Evolutionary conservation across 371 early-diverging fungal genomes (phyloP), one percentile per base, ranked within the genome.

Genomic region (Nematocida sp.): DNA sequence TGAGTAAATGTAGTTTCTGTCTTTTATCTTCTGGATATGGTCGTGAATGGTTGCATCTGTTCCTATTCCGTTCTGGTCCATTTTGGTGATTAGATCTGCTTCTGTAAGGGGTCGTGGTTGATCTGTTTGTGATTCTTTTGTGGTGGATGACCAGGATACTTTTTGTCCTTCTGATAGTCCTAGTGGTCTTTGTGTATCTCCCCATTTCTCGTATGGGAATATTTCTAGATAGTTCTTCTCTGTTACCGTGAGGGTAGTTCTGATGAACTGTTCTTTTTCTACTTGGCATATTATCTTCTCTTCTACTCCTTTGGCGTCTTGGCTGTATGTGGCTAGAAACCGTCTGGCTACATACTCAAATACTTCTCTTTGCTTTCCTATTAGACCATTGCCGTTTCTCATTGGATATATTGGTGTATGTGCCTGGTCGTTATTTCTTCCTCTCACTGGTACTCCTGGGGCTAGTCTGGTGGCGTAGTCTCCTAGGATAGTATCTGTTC

Each of bases 341-440:
- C 96, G 84, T 3, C 96, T 85, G 0, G 88, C 85, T 38, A 97
- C 86, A 76, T 91, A 92, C 45, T 99, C 95, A 81, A 89, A 97
- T 0, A 99, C 86, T 7, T 84, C 81, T 53, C 83, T 82, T 4
- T 90, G 88, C 1, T 88, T 89, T 0, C 78, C 78, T 0, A 35
- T 46, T 32, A 95, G 82, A 17, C 82, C 86, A 9, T 74, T 60
- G 2, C 87, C 87, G 23, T 85, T 85, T 21, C 85, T 87, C 0
- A 91, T 88, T 0, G 99, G 98, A 81, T 99, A 96, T 76, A 99
- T 97, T 0, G 99, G 99, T 5, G 94, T 94, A 88, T 99, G 99
- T 0, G 99, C 96, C 78, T 92, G 88, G 83, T 99, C 99, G 77
- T 94, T 90, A 77, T 92, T 87, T 45, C 86, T 87, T 1, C 99